phyloP scores from a whole-genome alignment of 129 eudicot genomes.

The Ambrosia trifida region DNA sequence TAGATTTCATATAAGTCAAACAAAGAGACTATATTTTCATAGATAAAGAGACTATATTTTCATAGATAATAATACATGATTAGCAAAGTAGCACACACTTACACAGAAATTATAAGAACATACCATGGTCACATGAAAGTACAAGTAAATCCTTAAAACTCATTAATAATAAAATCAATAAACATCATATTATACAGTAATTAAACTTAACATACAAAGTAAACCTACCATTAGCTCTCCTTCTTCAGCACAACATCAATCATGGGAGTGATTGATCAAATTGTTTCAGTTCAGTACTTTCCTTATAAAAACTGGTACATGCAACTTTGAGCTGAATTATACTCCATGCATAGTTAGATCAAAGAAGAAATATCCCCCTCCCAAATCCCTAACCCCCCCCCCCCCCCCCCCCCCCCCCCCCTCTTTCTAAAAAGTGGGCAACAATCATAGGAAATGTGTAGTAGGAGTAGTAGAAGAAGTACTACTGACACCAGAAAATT shows the following conservation, averaged over 20 bases:
- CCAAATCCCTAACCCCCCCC: background rate
- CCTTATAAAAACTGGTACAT: constrained; percentile 31
- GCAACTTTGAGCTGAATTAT: constrained; percentile 28
- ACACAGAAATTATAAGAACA: constrained; percentile 27
- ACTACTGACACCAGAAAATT: constrained; percentile 47
- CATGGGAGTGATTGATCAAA: background rate
- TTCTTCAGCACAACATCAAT: constrained; percentile 22
- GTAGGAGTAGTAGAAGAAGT: constrained; percentile 50
- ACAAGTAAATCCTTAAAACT: constrained; percentile 35
- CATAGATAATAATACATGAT: constrained; percentile 25
- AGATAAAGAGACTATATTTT: constrained; percentile 9
- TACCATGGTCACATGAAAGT: constrained; percentile 22
- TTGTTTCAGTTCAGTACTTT: constrained; percentile 23
- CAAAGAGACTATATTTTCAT: constrained; percentile 1
- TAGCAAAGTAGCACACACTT: constrained; percentile 39
- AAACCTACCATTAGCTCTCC: constrained; percentile 35
- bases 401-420: background rate
- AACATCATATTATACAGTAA: constrained; percentile 14
- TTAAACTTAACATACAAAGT: constrained; percentile 29
- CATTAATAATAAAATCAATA: constrained; percentile 26
- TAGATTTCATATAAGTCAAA: background rate
- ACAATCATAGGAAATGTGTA: constrained; percentile 41
- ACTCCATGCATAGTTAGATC: constrained; percentile 14
- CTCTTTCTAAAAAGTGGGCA: background rate
- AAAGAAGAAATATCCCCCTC: background rate